Percentiles rank a stretch among this genome's conserved stretches.
Evolutionary conservation across 805 yeast species (phyloP).

Genomic region (Candida nemodendra): DNA sequence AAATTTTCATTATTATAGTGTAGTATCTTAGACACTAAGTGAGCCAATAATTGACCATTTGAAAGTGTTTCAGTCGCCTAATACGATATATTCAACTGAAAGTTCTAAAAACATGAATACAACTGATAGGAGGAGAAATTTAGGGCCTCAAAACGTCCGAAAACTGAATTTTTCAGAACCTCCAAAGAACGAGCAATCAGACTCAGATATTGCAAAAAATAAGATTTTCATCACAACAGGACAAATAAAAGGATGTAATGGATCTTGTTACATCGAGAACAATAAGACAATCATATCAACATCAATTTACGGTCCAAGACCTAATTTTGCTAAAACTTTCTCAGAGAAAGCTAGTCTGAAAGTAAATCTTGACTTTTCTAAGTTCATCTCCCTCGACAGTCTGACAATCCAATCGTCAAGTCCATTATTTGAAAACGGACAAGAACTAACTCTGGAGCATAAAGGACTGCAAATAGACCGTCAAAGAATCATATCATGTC

Average conservation of each 20-base stretch:
- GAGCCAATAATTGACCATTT: too few relatives aligned
- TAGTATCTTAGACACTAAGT: too few relatives aligned
- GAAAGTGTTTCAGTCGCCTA: too few relatives aligned
- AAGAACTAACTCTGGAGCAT: conserved; percentile 40
- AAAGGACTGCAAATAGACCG: conserved; percentile 19
- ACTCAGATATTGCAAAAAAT: conserved; percentile 15
- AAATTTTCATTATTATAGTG: too few relatives aligned
- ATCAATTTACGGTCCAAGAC: conserved; percentile 86
- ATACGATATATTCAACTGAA: too few relatives aligned
- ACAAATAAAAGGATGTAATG: conserved; percentile 67
- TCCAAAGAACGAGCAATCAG: conserved; percentile 11
- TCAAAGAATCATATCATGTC: conserved; percentile 25
- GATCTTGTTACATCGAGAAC: conserved; percentile 77
- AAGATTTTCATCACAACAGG: conserved; percentile 60
- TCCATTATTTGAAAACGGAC: conserved; percentile 41
- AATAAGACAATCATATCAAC: conserved; percentile 62
- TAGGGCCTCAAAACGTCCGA: conserved; percentile 73
- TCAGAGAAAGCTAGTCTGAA: conserved; percentile 33
- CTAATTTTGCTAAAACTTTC: conserved; percentile 40
- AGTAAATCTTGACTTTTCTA: conserved; percentile 42
- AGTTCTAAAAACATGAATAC: too few relatives aligned
- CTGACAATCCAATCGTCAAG: conserved; percentile 36
- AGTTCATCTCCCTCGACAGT: conserved; percentile 34
- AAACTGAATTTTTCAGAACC: conserved; percentile 41
- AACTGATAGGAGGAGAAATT: conserved; percentile 77